phyloP scores from a whole-genome alignment of 176 grass and related monocot species.

The Oryza officinalis region DNA sequence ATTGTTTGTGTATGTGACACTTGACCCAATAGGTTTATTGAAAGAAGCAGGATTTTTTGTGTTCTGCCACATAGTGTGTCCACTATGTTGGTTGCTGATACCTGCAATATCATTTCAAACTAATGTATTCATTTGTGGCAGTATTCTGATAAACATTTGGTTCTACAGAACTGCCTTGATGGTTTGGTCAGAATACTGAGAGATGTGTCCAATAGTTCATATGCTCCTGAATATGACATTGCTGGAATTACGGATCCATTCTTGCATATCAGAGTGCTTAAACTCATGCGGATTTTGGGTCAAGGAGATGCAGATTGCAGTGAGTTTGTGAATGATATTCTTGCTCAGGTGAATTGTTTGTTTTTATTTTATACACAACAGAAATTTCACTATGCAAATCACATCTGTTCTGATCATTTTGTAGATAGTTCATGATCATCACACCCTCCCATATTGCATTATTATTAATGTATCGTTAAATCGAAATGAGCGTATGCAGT shows the following conservation, averaged over 20 bases:
- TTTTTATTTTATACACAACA: slow-evolving; percentile 32
- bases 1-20: slow-evolving; percentile 9
- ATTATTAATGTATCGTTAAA: background rate
- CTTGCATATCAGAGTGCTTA: slow-evolving; percentile 94
- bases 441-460: slow-evolving; percentile 10
- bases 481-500: background rate
- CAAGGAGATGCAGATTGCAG: slow-evolving; percentile 87
- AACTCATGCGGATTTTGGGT: slow-evolving; percentile 67
- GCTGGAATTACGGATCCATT: slow-evolving; percentile 97
- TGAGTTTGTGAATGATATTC: slow-evolving; percentile 98
- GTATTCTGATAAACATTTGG: slow-evolving; percentile 38
- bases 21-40: background rate
- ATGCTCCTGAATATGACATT: slow-evolving; percentile 97
- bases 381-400: slow-evolving; percentile 2
- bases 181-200: slow-evolving; percentile 83
- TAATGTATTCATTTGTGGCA: background rate
- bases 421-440: slow-evolving; percentile 10
- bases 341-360: slow-evolving; percentile 80
- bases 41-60: background rate
- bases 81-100: slow-evolving; percentile 5
- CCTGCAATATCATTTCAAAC: slow-evolving; percentile 3
- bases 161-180: slow-evolving; percentile 77
- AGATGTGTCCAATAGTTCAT: slow-evolving; percentile 96
- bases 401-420: slow-evolving; percentile 23
- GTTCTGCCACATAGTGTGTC: background rate